phyloP scores from a whole-genome alignment of 208 protist species.

The Phytomonas serpens region DNA sequence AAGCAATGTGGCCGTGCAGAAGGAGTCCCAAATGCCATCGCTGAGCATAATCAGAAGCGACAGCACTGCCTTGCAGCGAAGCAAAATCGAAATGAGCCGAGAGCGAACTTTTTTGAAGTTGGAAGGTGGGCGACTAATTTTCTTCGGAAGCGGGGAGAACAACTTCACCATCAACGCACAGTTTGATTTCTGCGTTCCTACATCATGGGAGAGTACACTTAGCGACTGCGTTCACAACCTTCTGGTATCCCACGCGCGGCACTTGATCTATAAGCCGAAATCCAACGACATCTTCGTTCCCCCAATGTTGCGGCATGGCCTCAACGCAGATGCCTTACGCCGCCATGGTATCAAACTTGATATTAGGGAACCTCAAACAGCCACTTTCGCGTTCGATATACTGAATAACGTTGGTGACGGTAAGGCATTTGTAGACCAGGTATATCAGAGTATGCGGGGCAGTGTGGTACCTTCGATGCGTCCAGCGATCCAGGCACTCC shows the following conservation, averaged over 20 bases:
- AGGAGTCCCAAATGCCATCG: slow-evolving; percentile 37
- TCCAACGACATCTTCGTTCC: slow-evolving; percentile 28
- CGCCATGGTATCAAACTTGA: slow-evolving; percentile 41
- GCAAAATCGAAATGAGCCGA: slow-evolving; percentile 32
- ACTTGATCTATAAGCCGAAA: slow-evolving; percentile 27
- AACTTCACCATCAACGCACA: slow-evolving; percentile 63
- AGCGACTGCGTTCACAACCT: slow-evolving; percentile 39
- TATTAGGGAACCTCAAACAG: slow-evolving; percentile 18
- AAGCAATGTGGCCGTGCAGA: slow-evolving; percentile 38
- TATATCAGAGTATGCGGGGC: slow-evolving; percentile 60
- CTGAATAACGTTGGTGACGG: slow-evolving; percentile 49
- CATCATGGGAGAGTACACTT: slow-evolving; percentile 28
- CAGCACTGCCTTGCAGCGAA: slow-evolving; percentile 15
- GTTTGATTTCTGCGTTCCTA: slow-evolving; percentile 58
- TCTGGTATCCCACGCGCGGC: slow-evolving; percentile 30
- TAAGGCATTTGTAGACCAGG: slow-evolving; percentile 50
- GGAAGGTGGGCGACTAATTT: slow-evolving; percentile 39
- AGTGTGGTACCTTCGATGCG: slow-evolving; percentile 70
- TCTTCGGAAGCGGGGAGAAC: slow-evolving; percentile 57
- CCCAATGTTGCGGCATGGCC: slow-evolving; percentile 59
- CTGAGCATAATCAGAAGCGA: slow-evolving; percentile 29
- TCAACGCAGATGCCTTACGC: slow-evolving; percentile 36
- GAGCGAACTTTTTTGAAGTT: slow-evolving; percentile 40
- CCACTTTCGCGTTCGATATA: slow-evolving; percentile 38
- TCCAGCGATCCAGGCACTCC: slow-evolving; percentile 68